phyloP scores from a whole-genome alignment of 208 protist species.

The Acanthamoeba castellanii region DNA sequence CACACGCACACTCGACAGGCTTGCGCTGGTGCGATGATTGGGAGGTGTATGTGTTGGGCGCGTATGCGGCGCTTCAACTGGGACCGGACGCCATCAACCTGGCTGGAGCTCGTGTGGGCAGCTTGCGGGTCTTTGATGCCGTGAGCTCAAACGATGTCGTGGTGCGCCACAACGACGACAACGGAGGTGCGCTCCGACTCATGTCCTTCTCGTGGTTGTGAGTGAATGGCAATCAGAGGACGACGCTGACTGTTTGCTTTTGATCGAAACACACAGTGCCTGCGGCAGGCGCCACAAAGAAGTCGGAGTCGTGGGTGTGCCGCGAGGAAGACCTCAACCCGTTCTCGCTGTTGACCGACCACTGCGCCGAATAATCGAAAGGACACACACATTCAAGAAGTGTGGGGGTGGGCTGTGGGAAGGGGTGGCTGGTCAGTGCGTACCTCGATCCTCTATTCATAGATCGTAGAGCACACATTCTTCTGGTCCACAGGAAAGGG shows the following conservation, averaged over 20 bases:
- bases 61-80: constrained; percentile 21
- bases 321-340: constrained; percentile 29
- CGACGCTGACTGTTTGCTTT: not conserved
- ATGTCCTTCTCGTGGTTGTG: too few species aligned
- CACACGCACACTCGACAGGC: not conserved
- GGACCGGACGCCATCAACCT: constrained; percentile 53
- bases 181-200: not conserved
- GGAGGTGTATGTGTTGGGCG: constrained; percentile 35
- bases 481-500: too few species aligned
- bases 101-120: not conserved
- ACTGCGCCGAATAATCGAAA: not conserved
- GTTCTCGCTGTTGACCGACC: not conserved
- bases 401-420: not conserved
- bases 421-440: not conserved
- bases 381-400: too few species aligned
- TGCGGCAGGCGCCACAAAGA: not conserved
- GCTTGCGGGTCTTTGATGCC: constrained; percentile 4
- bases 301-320: not conserved
- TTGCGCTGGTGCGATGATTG: constrained; percentile 25
- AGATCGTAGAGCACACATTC: too few species aligned
- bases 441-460: too few species aligned
- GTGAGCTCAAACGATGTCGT: not conserved
- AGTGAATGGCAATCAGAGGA: too few species aligned
- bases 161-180: not conserved
- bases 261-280: not conserved